Evolutionary conservation across 2,329 filamentous ascomycete species (phyloP).

Genomic region (Botrytis cinerea): DNA sequence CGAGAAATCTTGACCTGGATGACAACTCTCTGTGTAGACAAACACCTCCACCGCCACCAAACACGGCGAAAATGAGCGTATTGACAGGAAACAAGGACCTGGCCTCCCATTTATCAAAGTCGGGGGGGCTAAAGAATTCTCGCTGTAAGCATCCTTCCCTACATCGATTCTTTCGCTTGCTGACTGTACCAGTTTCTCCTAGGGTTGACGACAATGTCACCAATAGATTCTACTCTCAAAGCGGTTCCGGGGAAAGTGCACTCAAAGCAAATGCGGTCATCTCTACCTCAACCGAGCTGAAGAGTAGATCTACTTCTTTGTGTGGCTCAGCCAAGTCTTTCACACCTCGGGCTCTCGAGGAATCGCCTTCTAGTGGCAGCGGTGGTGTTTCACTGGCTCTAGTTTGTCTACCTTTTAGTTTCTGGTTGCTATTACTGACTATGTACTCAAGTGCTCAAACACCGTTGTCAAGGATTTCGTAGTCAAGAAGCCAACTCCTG

Average conservation of each 20-base stretch:
- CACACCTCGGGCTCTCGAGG: neutral
- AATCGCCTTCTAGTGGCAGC: constrained; percentile 7
- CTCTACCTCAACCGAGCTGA: neutral
- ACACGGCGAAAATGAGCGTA: neutral
- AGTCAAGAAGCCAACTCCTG: neutral
- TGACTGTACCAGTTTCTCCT: neutral
- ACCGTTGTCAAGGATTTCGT: neutral
- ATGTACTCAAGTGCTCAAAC: neutral
- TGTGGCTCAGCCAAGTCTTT: neutral
- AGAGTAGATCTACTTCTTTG: constrained; percentile 1
- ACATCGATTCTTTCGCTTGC: neutral
- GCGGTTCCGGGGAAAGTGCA: neutral
- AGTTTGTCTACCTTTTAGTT: neutral
- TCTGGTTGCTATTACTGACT: neutral
- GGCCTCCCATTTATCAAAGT: neutral
- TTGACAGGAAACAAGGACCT: neutral
- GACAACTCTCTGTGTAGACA: constrained; percentile 11
- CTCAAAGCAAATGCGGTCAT: neutral
- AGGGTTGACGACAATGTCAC: neutral
- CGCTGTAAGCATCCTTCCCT: neutral
- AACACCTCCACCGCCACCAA: neutral
- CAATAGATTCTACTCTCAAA: neutral
- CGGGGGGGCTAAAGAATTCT: neutral
- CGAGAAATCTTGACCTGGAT: constrained; percentile 13
- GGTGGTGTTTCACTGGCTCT: neutral